Evolutionary conservation across 164 flowering plant genomes (phyloP), one percentile per base, ranked within the genome.

Genomic region (Nymphaea thermarum): DNA sequence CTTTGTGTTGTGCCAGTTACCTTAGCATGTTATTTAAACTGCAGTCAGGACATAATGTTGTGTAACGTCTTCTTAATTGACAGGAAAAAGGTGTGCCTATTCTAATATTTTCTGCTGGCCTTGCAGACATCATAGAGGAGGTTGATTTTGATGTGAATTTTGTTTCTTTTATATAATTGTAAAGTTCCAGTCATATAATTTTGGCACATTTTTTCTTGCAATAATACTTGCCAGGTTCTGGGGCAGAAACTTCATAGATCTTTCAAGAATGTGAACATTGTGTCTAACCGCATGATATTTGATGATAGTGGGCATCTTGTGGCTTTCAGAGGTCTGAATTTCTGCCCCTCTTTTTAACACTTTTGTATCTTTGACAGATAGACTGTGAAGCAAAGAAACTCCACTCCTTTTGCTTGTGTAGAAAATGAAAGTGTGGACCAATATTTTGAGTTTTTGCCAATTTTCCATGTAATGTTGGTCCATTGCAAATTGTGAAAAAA

Each of bases 71-170:
- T 43, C 71, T 65, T 70, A 60, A 64, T 68, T 68, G 79, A 71
- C 89, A 94, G 98, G 87, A 84, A 71, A 88, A 73, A 72, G 86
- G 79, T 43, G 83, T 91, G 68, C 98, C 97, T 18, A 83, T 94
- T 70, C 93, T 94, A 60, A 83, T 94, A 71, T 94, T 94, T 80
- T 94, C 97, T 64, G 97, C 97, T 11, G 98, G 98, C 45, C 88
- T 94, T 72, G 97, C 97, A 55, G 98, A 94, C 81, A 83, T 91
- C 67, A 94, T 94, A 64, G 98, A 94, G 78, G 98, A 94, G 96
- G 98, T 88, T 67, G 67, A 82, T 75, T 62, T 71, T 25, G 1
- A 10, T 5, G 11, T 45, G 53, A 45, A 45, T 45, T 45, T 45
- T 45, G 53, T 45, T 45, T 45, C 53, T 45, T 5, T 10, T 45